A percentile compares a stretch with the other conserved stretches of the same genome.
Conservation (phyloP, 352 stramenopile species). For the Salisapilia sapeloensis region DNA sequence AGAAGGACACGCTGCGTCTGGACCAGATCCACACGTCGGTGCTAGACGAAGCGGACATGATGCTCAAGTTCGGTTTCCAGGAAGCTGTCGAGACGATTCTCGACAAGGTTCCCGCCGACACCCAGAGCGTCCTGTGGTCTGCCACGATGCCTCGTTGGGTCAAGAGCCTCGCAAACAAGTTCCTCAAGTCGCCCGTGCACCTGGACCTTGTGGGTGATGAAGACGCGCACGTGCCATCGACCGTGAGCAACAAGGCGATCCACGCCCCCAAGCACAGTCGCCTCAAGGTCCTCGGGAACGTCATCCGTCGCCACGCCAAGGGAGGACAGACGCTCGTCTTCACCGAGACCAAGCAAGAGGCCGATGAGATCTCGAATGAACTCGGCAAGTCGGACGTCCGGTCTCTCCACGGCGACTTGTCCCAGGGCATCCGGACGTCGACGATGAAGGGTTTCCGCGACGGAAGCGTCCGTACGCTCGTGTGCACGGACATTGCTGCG, state of each 20-base stretch:
- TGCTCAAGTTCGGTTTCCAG: conserved; percentile 98
- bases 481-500: conserved; percentile 84
- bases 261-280: conserved; percentile 66
- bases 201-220: conserved; percentile 90
- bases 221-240: conserved; percentile 66
- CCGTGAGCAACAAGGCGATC: conserved; percentile 86
- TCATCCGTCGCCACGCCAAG: conserved; percentile 45
- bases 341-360: conserved; percentile 93
- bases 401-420: conserved; percentile 62
- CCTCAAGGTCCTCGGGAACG: conserved; percentile 43
- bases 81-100: conserved; percentile 95
- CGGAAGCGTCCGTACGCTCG: conserved; percentile 85
- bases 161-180: conserved; percentile 83
- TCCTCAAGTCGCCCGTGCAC: conserved; percentile 83
- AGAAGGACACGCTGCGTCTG: conserved; percentile 86
- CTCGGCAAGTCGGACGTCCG: conserved; percentile 38
- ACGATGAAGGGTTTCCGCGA: conserved; percentile 94
- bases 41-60: conserved; percentile 95
- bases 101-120: conserved; percentile 39
- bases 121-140: conserved; percentile 92
- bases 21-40: conserved; percentile 82
- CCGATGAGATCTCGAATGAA: conserved; percentile 87
- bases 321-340: conserved; percentile 90
- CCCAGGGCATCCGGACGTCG: conserved; percentile 79
- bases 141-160: conserved; percentile 95